phyloP scores from a whole-genome alignment of 371 early-diverging fungal species.

The Mucor lusitanicus region DNA sequence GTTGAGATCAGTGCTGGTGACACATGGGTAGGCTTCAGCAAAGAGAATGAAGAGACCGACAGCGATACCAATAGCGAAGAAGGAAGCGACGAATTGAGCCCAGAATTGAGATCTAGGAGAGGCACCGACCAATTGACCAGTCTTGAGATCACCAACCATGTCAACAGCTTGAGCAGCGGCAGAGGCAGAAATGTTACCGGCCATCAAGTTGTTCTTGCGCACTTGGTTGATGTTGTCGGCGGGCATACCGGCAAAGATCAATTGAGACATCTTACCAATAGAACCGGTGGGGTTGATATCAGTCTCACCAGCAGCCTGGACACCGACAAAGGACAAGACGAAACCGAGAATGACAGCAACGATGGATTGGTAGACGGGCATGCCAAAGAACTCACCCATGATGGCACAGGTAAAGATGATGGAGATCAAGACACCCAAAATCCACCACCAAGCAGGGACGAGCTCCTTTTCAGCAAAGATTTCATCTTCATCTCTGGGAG shows the following conservation, averaged over 20 bases:
- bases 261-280: constrained; percentile 65
- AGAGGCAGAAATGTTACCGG: constrained; percentile 63
- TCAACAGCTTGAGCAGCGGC: constrained; percentile 66
- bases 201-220: constrained; percentile 60
- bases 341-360: constrained; percentile 68
- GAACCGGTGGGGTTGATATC: constrained; percentile 69
- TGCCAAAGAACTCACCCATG: constrained; percentile 59
- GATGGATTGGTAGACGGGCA: constrained; percentile 58
- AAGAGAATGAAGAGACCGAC: constrained; percentile 64
- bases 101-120: constrained; percentile 66
- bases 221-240: constrained; percentile 30
- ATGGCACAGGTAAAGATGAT: constrained; percentile 64
- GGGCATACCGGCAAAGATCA: constrained; percentile 63
- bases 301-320: constrained; percentile 69
- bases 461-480: constrained; percentile 43
- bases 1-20: constrained; percentile 29
- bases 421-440: constrained; percentile 54
- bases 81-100: constrained; percentile 63
- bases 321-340: constrained; percentile 69
- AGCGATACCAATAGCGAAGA: constrained; percentile 59
- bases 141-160: constrained; percentile 71
- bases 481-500: constrained; percentile 28
- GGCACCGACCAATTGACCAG: constrained; percentile 61
- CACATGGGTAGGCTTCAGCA: constrained; percentile 65
- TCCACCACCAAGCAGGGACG: constrained; percentile 69